Evolutionary conservation across 1,139 yeast genomes (phyloP).

Genomic region (Nadsonia commutata): DNA sequence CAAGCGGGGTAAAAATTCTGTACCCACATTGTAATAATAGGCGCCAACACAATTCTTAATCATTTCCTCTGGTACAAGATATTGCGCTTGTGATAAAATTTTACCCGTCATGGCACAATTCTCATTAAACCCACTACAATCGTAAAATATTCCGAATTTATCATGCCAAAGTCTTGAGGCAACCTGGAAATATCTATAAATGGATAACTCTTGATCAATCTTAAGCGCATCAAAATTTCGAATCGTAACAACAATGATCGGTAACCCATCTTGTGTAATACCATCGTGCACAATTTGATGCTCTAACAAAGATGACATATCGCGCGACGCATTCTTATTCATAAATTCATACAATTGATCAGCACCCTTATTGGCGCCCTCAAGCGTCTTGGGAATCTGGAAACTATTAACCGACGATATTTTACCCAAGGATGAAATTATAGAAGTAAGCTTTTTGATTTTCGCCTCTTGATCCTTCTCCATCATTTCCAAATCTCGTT

Average conservation of each 20-base stretch:
- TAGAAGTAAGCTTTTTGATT: constrained; percentile 2
- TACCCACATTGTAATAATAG: constrained; percentile 49
- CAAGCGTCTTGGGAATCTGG: background rate
- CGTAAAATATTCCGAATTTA: constrained; percentile 47
- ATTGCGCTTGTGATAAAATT: background rate
- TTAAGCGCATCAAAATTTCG: constrained; percentile 28
- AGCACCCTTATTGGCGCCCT: constrained; percentile 6
- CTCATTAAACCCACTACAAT: constrained; percentile 47
- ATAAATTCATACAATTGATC: constrained; percentile 52
- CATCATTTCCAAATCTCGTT: background rate
- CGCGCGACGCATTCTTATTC: constrained; percentile 48
- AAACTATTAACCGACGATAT: background rate
- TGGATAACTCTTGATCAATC: constrained; percentile 39
- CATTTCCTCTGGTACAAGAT: constrained; percentile 32
- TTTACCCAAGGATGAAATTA: background rate
- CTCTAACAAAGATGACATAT: constrained; percentile 32
- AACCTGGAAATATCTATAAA: constrained; percentile 51
- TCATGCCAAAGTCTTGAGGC: constrained; percentile 64
- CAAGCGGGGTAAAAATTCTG: constrained; percentile 27
- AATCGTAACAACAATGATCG: constrained; percentile 45
- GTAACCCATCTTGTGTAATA: constrained; percentile 58
- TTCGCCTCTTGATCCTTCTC: constrained; percentile 1
- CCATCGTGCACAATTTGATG: constrained; percentile 42
- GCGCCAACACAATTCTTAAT: constrained; percentile 39
- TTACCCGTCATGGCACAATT: background rate